Evolutionary conservation across 2,329 filamentous ascomycete species (phyloP).

Genomic region (Aspergillus sp.): DNA sequence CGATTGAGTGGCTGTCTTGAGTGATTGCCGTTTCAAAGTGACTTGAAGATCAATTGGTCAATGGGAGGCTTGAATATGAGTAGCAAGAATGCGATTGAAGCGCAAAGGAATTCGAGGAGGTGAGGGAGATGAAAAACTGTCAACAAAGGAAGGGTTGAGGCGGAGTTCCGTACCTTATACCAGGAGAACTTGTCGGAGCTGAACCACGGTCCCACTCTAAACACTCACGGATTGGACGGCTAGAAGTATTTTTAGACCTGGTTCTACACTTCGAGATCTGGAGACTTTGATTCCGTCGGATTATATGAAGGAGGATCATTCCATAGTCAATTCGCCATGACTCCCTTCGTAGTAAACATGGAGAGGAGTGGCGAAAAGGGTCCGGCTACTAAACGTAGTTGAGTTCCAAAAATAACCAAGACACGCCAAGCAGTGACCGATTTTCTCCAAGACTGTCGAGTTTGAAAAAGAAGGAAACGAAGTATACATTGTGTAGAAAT

Average conservation of each 20-base stretch:
- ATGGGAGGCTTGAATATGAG: not conserved
- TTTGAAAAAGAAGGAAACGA: conserved; percentile 14
- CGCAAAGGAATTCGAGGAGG: conserved; percentile 4
- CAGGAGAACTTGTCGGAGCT: not conserved
- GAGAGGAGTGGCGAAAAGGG: not conserved
- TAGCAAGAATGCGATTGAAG: not conserved
- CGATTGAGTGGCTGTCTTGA: not conserved
- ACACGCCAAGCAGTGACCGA: not conserved
- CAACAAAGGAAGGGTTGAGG: conserved; percentile 8
- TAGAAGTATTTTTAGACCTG: conserved; percentile 13
- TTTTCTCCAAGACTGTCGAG: not conserved
- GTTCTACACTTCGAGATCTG: not conserved
- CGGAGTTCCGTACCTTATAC: conserved; percentile 1
- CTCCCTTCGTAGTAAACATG: not conserved
- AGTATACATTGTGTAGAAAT: conserved; percentile 13
- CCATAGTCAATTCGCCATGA: not conserved
- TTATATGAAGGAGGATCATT: not conserved
- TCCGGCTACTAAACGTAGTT: not conserved
- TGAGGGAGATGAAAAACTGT: conserved; percentile 4
- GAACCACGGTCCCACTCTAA: conserved; percentile 14
- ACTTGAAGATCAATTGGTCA: not conserved
- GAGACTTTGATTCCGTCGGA: not conserved
- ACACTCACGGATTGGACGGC: not conserved
- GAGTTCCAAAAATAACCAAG: conserved; percentile 14
- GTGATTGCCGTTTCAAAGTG: not conserved